phyloP scores from a whole-genome alignment of 2,329 filamentous ascomycete species.

The Hypoxylon sp. region DNA sequence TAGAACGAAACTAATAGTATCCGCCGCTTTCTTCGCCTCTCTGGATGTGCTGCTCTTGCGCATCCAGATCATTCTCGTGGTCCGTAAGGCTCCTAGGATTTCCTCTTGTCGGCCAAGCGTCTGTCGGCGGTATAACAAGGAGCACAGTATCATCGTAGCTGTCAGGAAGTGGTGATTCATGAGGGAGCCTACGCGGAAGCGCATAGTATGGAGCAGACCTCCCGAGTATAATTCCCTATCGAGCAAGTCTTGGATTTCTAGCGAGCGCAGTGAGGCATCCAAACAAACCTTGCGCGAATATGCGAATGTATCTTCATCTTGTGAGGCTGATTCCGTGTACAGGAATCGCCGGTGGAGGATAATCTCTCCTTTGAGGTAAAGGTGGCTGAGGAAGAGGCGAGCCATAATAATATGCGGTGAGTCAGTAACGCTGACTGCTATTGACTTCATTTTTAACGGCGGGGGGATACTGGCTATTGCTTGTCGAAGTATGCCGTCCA shows the following conservation, averaged over 20 bases:
- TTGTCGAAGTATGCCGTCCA: slow-evolving; percentile 12
- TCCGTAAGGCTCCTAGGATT: slow-evolving; percentile 5
- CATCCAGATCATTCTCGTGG: slow-evolving; percentile 20
- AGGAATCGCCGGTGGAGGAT: slow-evolving; percentile 14
- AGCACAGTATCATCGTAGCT: slow-evolving; percentile 16
- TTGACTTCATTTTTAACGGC: slow-evolving; percentile 7
- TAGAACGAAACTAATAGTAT: slow-evolving; percentile 13
- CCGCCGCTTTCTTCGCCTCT: slow-evolving; percentile 16
- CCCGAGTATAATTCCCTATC: slow-evolving; percentile 11
- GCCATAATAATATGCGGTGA: slow-evolving; percentile 18
- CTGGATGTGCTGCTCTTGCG: slow-evolving; percentile 2
- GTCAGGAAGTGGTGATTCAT: slow-evolving; percentile 23
- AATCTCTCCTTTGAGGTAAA: slow-evolving; percentile 16
- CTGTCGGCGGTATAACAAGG: slow-evolving; percentile 4
- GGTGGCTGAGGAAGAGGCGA: slow-evolving; percentile 15
- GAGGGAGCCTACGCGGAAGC: slow-evolving; percentile 15
- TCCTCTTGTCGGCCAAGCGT: slow-evolving; percentile 11
- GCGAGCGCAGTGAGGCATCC: slow-evolving; percentile 9
- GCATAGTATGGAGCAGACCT: slow-evolving; percentile 15
- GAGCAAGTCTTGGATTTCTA: slow-evolving; percentile 13
- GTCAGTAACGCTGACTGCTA: slow-evolving; percentile 18
- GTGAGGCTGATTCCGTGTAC: slow-evolving; percentile 5
- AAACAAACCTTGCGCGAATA: slow-evolving; percentile 15
- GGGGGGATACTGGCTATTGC: slow-evolving; percentile 13
- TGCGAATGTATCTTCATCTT: slow-evolving; percentile 10